phyloP scores from a whole-genome alignment of 192 early-diverging fungal genomes.

The Linnemannia exigua region DNA sequence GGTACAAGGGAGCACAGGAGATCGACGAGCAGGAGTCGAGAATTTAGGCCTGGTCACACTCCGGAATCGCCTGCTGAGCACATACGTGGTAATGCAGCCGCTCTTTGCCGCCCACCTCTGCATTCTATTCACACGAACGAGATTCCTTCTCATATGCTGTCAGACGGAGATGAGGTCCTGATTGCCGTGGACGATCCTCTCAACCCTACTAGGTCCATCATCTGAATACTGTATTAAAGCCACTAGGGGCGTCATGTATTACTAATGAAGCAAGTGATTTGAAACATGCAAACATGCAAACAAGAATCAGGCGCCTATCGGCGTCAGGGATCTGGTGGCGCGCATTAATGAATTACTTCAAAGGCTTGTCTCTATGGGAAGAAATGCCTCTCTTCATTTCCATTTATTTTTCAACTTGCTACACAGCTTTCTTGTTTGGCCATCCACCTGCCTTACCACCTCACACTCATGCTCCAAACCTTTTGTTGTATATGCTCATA shows the following conservation, averaged over 20 bases:
- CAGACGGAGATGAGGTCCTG: not conserved
- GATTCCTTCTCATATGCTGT: not conserved
- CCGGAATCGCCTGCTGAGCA: not conserved
- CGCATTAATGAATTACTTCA: not conserved
- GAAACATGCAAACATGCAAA: too few relatives aligned
- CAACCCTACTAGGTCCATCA: not conserved
- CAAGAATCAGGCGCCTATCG: too few relatives aligned
- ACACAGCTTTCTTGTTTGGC: not conserved
- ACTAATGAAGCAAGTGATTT: too few relatives aligned
- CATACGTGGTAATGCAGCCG: not conserved
- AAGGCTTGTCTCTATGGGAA: not conserved
- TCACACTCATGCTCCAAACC: not conserved
- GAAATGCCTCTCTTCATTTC: not conserved
- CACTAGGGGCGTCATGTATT: too few relatives aligned
- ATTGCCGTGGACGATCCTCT: not conserved
- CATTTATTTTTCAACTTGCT: not conserved
- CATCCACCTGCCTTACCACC: too few relatives aligned
- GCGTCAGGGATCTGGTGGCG: not conserved
- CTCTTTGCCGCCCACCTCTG: not conserved
- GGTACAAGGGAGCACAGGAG: not conserved
- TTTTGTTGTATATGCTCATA: not conserved
- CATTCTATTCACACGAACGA: conserved; percentile 3
- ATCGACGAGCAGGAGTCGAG: not conserved
- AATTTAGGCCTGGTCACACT: not conserved
- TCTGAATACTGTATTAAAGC: not conserved